Evolutionary conservation across 257 asterid species (phyloP).

Genomic region (Penstemon newberryi): DNA sequence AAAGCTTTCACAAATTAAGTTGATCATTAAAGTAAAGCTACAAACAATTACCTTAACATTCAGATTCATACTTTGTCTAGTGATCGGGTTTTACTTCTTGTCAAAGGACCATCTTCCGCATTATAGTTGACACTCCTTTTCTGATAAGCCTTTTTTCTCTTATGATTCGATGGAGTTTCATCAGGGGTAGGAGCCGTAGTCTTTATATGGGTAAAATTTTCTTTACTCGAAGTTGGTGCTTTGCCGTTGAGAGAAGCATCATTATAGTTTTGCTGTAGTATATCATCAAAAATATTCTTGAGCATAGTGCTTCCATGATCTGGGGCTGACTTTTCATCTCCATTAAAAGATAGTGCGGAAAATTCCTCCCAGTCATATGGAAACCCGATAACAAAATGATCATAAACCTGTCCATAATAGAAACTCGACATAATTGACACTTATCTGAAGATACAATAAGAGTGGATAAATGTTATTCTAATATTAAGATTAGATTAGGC

Average conservation of each 20-base stretch:
- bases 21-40: not conserved
- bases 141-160: conserved; percentile 7
- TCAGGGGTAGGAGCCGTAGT: conserved; percentile 7
- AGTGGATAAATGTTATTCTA: not conserved
- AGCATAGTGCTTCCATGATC: conserved; percentile 25
- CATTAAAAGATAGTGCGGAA: conserved; percentile 33
- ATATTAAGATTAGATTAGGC: not conserved
- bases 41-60: not conserved
- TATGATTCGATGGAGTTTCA: conserved; percentile 9
- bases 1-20: not conserved
- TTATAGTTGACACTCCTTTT: not conserved
- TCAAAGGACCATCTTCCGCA: conserved; percentile 26
- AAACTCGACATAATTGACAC: not conserved
- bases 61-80: conserved; percentile 10
- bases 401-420: conserved; percentile 43
- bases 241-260: conserved; percentile 14
- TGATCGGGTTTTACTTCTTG: conserved; percentile 43
- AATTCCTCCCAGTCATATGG: conserved; percentile 75
- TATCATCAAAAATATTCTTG: conserved; percentile 25
- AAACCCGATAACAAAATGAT: conserved; percentile 61
- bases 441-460: conserved; percentile 1
- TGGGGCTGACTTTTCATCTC: conserved; percentile 29
- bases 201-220: conserved; percentile 4
- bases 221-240: conserved; percentile 24
- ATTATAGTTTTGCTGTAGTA: conserved; percentile 27